phyloP scores from a whole-genome alignment of 2,329 filamentous ascomycete species.

The Calonectria hawksworthii region DNA sequence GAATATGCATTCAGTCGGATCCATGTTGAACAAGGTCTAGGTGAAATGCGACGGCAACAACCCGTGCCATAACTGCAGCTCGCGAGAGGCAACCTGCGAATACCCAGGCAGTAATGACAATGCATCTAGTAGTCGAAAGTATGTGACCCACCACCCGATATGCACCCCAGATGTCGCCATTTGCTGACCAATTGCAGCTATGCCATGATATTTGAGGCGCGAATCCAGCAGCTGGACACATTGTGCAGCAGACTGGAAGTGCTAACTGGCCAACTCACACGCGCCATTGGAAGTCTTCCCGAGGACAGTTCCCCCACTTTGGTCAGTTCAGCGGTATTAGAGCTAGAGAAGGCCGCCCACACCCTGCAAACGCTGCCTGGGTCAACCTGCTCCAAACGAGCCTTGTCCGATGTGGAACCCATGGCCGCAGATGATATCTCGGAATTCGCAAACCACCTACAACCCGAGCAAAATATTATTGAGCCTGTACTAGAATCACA shows the following conservation, averaged over 20 bases:
- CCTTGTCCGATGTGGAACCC: neutral
- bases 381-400: neutral
- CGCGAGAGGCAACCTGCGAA: slow-evolving; percentile 19
- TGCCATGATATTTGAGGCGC: slow-evolving; percentile 32
- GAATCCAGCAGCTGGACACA: slow-evolving; percentile 42
- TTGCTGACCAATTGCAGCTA: slow-evolving; percentile 8
- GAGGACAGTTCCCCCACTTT: neutral
- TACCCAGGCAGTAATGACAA: slow-evolving; percentile 29
- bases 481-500: neutral
- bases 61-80: slow-evolving; percentile 27
- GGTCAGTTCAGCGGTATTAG: neutral
- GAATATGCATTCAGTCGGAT: neutral
- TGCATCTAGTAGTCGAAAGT: slow-evolving; percentile 26
- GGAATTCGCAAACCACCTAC: neutral
- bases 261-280: slow-evolving; percentile 33
- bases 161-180: neutral
- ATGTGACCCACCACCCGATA: neutral
- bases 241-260: slow-evolving; percentile 43
- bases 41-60: slow-evolving; percentile 29
- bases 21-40: neutral
- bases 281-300: slow-evolving; percentile 1
- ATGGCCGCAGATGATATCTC: neutral
- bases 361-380: neutral
- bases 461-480: too few relatives aligned
- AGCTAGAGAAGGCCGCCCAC: neutral